Conservation (phyloP, 257 asterid species). For the Scutellaria barbata region DNA sequence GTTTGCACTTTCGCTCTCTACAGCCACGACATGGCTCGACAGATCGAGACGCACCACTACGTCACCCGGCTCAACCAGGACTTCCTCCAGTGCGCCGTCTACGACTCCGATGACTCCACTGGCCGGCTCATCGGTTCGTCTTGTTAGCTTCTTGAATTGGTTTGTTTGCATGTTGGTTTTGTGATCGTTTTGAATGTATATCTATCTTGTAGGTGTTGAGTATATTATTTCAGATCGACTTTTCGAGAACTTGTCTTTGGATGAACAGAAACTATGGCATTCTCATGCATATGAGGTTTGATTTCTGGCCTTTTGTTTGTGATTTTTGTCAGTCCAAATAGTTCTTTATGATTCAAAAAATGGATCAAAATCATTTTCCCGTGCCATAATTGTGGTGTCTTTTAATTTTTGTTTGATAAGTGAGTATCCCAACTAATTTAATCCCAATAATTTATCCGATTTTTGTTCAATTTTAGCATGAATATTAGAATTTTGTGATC, state of each 20-base stretch:
- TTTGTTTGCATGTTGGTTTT: background rate
- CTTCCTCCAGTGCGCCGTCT: constrained; percentile 90
- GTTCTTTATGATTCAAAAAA: too few species aligned
- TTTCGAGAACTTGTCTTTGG: constrained; percentile 56
- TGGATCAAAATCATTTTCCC: too few species aligned
- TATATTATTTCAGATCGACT: constrained; percentile 64
- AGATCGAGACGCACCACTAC: constrained; percentile 85
- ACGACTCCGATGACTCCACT: constrained; percentile 67
- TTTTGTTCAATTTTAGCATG: too few species aligned
- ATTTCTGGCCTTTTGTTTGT: too few species aligned
- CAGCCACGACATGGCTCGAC: constrained; percentile 81
- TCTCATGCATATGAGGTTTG: constrained; percentile 84
- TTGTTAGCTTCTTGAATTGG: too few species aligned
- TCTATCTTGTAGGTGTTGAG: constrained; percentile 62
- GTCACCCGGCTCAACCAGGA: constrained; percentile 66
- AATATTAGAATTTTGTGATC: too few species aligned
- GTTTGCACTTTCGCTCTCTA: constrained; percentile 82
- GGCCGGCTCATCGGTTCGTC: constrained; percentile 75
- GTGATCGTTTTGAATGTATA: background rate
- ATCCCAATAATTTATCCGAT: too few species aligned
- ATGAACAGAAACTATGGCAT: constrained; percentile 89
- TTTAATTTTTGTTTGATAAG: too few species aligned
- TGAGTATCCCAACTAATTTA: too few species aligned
- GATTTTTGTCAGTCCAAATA: too few species aligned
- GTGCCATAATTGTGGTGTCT: too few species aligned